Evolutionary conservation across 2,329 filamentous ascomycete species (phyloP).

Genomic region (Dactylella cylindrospora): DNA sequence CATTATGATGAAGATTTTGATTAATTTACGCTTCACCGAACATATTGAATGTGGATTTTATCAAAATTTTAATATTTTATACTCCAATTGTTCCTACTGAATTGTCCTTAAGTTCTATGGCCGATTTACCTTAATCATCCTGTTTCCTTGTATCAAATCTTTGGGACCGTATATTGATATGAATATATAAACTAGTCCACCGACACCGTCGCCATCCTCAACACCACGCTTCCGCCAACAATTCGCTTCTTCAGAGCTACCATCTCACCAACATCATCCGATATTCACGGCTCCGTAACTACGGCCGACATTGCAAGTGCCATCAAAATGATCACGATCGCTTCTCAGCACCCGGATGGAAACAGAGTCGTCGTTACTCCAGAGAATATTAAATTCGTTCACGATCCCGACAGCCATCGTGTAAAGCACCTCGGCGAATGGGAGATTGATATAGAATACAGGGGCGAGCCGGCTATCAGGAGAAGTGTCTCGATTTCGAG

Average conservation of each 20-base stretch:
- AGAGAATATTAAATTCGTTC: constrained; percentile 58
- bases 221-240: constrained; percentile 55
- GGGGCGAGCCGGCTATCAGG: constrained; percentile 54
- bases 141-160: neutral
- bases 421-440: constrained; percentile 60
- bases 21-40: constrained; percentile 31
- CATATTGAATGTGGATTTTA: constrained; percentile 20
- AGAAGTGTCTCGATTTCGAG: constrained; percentile 54
- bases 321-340: constrained; percentile 55
- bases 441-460: constrained; percentile 58
- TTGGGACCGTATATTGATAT: constrained; percentile 7
- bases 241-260: constrained; percentile 57
- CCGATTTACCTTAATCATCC: constrained; percentile 19
- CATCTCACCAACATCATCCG: constrained; percentile 51
- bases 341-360: constrained; percentile 57
- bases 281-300: constrained; percentile 59
- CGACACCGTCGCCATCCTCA: constrained; percentile 52
- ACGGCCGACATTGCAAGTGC: constrained; percentile 57
- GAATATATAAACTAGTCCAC: constrained; percentile 29
- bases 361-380: constrained; percentile 57
- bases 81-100: constrained; percentile 45
- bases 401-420: constrained; percentile 51
- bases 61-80: constrained; percentile 26
- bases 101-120: constrained; percentile 30
- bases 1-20: constrained; percentile 40